phyloP scores from a whole-genome alignment of 176 grass and related monocot genomes.

The Areca catechu region DNA sequence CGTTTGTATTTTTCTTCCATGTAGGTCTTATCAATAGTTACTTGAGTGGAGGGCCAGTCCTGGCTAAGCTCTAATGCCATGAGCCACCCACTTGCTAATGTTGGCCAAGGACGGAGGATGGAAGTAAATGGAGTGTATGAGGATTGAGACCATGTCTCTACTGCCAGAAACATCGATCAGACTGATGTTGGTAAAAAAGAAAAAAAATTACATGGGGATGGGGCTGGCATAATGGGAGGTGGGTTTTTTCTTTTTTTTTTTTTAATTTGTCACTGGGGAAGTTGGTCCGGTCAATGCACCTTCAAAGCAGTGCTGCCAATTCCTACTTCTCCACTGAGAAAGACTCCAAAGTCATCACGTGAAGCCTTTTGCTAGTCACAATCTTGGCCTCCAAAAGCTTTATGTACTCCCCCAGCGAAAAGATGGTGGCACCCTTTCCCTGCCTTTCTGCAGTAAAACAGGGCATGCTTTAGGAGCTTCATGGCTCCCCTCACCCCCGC shows the following conservation, averaged over 20 bases:
- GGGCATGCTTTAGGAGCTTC: constrained; percentile 1
- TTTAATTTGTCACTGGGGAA: no score
- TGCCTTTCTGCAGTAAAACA: constrained; percentile 24
- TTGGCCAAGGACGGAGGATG: neutral
- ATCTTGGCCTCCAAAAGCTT: constrained; percentile 21
- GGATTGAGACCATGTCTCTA: neutral
- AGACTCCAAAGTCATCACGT: constrained; percentile 30
- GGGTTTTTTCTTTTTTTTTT: no score
- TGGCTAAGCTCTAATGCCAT: neutral
- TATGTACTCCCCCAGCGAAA: constrained; percentile 20
- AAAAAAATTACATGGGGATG: no score
- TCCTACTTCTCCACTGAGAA: constrained; percentile 31
- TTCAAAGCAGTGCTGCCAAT: constrained; percentile 23
- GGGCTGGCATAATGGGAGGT: no score
- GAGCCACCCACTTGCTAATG: constrained; percentile 19
- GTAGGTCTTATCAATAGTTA: constrained; percentile 10
- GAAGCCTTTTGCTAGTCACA: constrained; percentile 21
- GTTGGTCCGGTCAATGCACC: constrained; percentile 12
- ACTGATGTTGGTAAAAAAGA: no score
- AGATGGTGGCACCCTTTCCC: constrained; percentile 22
- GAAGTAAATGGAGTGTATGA: neutral
- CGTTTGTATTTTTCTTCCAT: constrained; percentile 5
- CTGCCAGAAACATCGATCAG: no score
- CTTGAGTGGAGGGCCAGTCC: no score
- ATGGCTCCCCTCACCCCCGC: neutral